Percentiles rank a stretch among this genome's conserved stretches.
Conservation (phyloP, 148 eudicot genomes). For the Rhododendron kiyosumense region DNA sequence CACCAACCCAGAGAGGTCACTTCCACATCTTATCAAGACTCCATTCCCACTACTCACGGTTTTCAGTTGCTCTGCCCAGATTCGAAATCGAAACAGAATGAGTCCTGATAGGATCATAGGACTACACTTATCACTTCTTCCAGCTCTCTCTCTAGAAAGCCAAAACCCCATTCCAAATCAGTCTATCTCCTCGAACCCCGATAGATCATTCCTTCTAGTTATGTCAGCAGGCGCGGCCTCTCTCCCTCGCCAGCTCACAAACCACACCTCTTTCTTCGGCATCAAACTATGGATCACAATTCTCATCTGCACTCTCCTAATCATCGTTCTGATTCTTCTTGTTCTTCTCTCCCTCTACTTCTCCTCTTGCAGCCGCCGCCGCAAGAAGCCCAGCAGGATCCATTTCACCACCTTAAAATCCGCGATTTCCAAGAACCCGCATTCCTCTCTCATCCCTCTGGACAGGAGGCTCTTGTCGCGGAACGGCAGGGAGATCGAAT, state of each 20-base stretch:
- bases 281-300: constrained; percentile 27
- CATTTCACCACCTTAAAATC: background rate
- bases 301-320: background rate
- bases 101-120: background rate
- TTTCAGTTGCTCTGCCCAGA: background rate
- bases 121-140: background rate
- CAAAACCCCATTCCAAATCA: background rate
- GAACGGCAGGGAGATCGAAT: constrained; percentile 16
- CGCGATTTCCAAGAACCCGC: background rate
- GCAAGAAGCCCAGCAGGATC: too few relatives aligned
- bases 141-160: background rate
- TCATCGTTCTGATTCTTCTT: background rate
- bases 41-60: constrained; percentile 3
- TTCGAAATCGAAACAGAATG: background rate
- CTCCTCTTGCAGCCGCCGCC: background rate
- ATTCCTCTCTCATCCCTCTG: background rate
- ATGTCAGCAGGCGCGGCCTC: background rate
- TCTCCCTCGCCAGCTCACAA: constrained; percentile 14
- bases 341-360: background rate
- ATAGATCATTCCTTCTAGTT: background rate
- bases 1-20: background rate
- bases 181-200: background rate
- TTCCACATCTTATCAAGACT: constrained; percentile 3
- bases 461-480: constrained; percentile 27
- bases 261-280: constrained; percentile 21